Conservation (phyloP, 768 basidiomycete species). For the Tylopilus rubrobrunneus region DNA sequence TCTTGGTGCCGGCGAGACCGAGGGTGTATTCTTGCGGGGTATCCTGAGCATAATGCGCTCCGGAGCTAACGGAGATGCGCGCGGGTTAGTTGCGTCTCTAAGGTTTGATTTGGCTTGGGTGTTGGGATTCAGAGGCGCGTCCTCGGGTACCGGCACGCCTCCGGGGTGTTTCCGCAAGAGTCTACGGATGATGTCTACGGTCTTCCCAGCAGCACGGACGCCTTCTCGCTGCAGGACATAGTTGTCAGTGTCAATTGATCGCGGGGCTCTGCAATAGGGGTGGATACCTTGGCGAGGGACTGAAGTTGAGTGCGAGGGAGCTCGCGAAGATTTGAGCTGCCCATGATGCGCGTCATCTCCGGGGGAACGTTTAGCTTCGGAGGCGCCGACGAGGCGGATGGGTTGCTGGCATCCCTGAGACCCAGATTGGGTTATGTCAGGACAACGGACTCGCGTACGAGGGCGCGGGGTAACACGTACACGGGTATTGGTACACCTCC, state of each 20-base stretch:
- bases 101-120: neutral
- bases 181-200: conserved; percentile 25
- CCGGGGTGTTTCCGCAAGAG: conserved; percentile 25
- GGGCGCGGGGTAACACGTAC: conserved; percentile 4
- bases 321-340: conserved; percentile 17
- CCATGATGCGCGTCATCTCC: conserved; percentile 10
- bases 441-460: neutral
- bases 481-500: conserved; percentile 18
- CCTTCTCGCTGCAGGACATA: conserved; percentile 18
- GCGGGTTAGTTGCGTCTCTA: conserved; percentile 4
- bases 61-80: conserved; percentile 3
- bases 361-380: neutral
- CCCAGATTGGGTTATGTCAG: neutral
- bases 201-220: conserved; percentile 25
- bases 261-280: neutral
- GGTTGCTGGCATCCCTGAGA: conserved; percentile 5
- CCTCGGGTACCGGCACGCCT: conserved; percentile 21
- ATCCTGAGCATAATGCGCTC: neutral
- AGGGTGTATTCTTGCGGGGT: neutral
- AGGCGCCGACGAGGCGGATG: conserved; percentile 8
- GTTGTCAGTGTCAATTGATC: neutral
- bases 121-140: neutral
- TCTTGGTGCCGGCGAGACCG: neutral
- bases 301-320: conserved; percentile 23
- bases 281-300: conserved; percentile 23